phyloP scores from a whole-genome alignment of 352 stramenopile genomes.

The Pythium pyrilobum region DNA sequence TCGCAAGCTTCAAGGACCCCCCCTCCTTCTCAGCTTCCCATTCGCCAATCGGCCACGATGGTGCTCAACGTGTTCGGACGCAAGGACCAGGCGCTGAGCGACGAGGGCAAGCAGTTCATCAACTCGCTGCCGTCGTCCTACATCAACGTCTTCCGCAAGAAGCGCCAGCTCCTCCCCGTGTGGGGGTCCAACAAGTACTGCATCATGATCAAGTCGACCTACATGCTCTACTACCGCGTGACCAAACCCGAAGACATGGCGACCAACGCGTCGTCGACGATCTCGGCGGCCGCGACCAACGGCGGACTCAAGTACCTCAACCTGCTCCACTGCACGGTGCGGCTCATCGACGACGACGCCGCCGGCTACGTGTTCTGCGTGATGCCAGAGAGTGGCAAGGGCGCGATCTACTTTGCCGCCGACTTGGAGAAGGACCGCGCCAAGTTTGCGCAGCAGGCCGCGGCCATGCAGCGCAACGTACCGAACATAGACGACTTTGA shows the following conservation, averaged over 20 bases:
- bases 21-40: not conserved
- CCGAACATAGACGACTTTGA: conserved; percentile 64
- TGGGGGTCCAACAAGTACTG: conserved; percentile 87
- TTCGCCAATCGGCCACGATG: conserved; percentile 27
- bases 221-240: conserved; percentile 77
- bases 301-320: conserved; percentile 69
- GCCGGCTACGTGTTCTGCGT: conserved; percentile 74
- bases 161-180: conserved; percentile 66
- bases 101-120: conserved; percentile 80
- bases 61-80: conserved; percentile 77
- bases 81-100: conserved; percentile 60
- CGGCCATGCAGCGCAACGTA: conserved; percentile 45
- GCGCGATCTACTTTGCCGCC: conserved; percentile 66
- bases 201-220: conserved; percentile 85
- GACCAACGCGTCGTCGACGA: not conserved
- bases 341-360: conserved; percentile 68
- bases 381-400: conserved; percentile 59
- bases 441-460: conserved; percentile 61
- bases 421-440: conserved; percentile 81
- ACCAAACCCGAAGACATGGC: conserved; percentile 43
- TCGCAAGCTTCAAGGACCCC: not conserved
- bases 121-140: conserved; percentile 81
- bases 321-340: conserved; percentile 68
- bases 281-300: not conserved
- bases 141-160: conserved; percentile 83